Base-by-base conservation (phyloP, 192 early-diverging fungal species). In the Dissophora globulifera region DNA sequence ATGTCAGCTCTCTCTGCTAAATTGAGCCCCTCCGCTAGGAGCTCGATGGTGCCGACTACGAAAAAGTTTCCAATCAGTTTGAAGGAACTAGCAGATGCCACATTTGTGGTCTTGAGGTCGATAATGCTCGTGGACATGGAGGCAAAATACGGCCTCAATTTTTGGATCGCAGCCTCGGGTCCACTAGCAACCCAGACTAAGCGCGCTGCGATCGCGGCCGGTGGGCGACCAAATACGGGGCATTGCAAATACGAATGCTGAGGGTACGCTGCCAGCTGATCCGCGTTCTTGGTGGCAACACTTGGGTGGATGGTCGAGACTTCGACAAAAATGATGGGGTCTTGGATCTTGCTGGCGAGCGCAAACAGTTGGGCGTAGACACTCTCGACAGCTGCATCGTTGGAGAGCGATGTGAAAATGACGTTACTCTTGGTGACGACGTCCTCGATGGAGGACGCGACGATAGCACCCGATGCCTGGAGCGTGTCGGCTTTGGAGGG, bases 21-120 rank as follows among this genome's bases (percentile, higher is more conserved):
- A 0, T 83, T 87, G 41, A 88, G 53, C 5, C 86, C 91, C 52
- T 93, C 89, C 0, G 88, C 85, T 9, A 93, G 43, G 3, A 87
- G 54, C 67, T 93, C 90, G 19, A 89, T 58, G 4, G 81, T 67
- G 1, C 83, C 66, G 0, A 69, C 70, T 23, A 93, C 71, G 54
- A 93, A 83, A 43, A 86, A 93, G 55, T 93, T 93, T 50, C 90
- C 90, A 33, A 86, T 52, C 10, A 93, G 74, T 55, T 93, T 93
- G 65, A 89, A 85, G 1, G 64, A 63, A 3, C 82, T 75, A 1
- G 85, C 88, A 0, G 60, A 35, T 11, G 52, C 48, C 1, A 78
- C 78, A 50, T 89, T 80, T 2, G 71, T 43, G 5, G 87, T 86
- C 50, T 65, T 49, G 29, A 86, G 56, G 22, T 86, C 69, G n/a